Percentiles rank a stretch among this genome's conserved stretches.
Conservation (phyloP, 768 basidiomycete species). For the Trametes elegans region DNA sequence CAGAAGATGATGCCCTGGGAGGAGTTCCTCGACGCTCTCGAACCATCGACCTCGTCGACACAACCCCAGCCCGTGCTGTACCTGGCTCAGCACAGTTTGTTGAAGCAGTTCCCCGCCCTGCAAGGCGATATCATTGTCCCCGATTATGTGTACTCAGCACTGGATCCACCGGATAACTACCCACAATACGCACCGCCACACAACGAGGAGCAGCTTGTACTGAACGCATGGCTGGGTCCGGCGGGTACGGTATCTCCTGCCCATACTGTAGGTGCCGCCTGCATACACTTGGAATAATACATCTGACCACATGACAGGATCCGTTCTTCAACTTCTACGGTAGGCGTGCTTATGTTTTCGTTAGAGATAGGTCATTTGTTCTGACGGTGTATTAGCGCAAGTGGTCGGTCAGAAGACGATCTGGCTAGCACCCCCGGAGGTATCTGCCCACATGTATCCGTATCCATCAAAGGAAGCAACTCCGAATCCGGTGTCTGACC, state of each 20-base stretch:
- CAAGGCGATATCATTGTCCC: slow-evolving; percentile 77
- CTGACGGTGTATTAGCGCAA: slow-evolving; percentile 56
- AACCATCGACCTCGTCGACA: slow-evolving; percentile 13
- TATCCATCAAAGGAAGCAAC: slow-evolving; percentile 32
- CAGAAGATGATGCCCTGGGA: slow-evolving; percentile 80
- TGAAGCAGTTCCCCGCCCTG: slow-evolving; percentile 80
- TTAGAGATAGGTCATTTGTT: not conserved
- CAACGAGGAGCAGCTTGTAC: slow-evolving; percentile 61
- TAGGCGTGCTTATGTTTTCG: slow-evolving; percentile 33
- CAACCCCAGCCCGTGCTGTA: slow-evolving; percentile 48
- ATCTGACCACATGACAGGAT: slow-evolving; percentile 52
- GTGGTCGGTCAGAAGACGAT: slow-evolving; percentile 86
- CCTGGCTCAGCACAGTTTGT: slow-evolving; percentile 87
- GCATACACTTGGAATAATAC: not conserved
- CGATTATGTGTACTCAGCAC: slow-evolving; percentile 79
- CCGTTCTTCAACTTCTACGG: slow-evolving; percentile 93
- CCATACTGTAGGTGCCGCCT: slow-evolving; percentile 63
- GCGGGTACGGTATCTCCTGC: slow-evolving; percentile 80
- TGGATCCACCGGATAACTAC: slow-evolving; percentile 40
- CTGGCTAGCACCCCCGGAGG: slow-evolving; percentile 81
- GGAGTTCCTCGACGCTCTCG: slow-evolving; percentile 57
- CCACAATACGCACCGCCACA: slow-evolving; percentile 60
- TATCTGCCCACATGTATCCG: slow-evolving; percentile 59
- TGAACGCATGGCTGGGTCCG: slow-evolving; percentile 86
- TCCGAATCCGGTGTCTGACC: slow-evolving; percentile 15